Conservation (phyloP, 306 rosid genomes). For the Quercus bicolor region DNA sequence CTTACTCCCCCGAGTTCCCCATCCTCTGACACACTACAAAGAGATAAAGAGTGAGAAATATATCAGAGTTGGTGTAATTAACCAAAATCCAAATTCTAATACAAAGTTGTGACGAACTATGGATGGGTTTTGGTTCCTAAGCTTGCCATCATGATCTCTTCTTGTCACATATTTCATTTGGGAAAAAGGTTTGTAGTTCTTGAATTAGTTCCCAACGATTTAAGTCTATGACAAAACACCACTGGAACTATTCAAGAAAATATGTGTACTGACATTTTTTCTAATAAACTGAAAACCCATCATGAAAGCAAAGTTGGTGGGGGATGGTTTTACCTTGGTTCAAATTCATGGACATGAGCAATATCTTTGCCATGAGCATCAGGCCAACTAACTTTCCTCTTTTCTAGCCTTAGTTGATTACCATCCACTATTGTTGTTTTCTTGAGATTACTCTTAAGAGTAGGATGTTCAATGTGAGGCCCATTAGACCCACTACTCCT, state of each 20-base stretch:
- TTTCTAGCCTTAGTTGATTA: slow-evolving; percentile 14
- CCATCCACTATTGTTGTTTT: slow-evolving; percentile 13
- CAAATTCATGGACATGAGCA: slow-evolving; percentile 45
- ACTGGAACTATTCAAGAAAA: neutral
- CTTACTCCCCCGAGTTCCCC: slow-evolving; percentile 38
- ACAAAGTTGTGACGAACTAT: neutral
- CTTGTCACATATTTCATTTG: slow-evolving; percentile 6
- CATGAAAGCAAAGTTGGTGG: neutral
- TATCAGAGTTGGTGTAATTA: neutral
- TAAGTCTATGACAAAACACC: neutral
- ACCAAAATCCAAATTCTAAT: neutral
- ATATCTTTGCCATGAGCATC: slow-evolving; percentile 45
- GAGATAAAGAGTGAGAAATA: neutral
- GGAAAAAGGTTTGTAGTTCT: neutral
- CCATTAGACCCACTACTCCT: slow-evolving; percentile 28
- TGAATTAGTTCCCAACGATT: neutral
- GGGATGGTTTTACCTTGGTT: slow-evolving; percentile 24
- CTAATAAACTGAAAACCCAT: neutral
- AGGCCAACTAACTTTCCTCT: slow-evolving; percentile 44
- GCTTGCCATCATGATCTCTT: neutral
- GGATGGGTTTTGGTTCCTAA: neutral
- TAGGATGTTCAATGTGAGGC: slow-evolving; percentile 7
- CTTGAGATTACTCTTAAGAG: slow-evolving; percentile 44
- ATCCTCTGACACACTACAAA: slow-evolving; percentile 33
- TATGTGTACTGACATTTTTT: neutral